Conservation (phyloP, 2,329 filamentous ascomycete species). For the Coniochaeta ligniaria region DNA sequence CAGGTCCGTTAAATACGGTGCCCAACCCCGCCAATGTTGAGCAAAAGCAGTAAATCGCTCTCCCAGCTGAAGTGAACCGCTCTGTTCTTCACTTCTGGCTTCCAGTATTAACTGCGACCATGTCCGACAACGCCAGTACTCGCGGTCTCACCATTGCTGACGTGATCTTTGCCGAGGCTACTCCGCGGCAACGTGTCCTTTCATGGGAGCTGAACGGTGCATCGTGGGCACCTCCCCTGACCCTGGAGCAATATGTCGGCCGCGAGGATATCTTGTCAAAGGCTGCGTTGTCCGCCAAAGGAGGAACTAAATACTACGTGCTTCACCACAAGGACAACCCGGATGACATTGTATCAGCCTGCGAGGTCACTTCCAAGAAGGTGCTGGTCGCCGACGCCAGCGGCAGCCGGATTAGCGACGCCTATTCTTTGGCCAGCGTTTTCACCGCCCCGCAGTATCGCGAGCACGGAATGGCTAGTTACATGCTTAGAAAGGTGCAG, state of each 20-base stretch:
- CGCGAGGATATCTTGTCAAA: conserved; percentile 19
- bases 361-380: conserved; percentile 18
- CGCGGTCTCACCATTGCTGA: conserved; percentile 8
- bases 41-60: too few species aligned
- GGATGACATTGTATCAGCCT: conserved; percentile 23
- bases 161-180: conserved; percentile 20
- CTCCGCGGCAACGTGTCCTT: conserved; percentile 17
- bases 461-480: conserved; percentile 23
- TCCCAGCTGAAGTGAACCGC: too few species aligned
- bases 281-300: conserved; percentile 15
- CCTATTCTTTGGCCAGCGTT: conserved; percentile 25
- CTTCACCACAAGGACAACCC: conserved; percentile 18
- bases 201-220: conserved; percentile 23
- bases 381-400: conserved; percentile 10
- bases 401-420: conserved; percentile 5
- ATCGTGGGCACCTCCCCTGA: conserved; percentile 22
- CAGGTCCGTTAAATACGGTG: too few species aligned
- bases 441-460: conserved; percentile 26
- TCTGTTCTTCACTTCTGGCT: too few species aligned
- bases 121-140: too few species aligned
- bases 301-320: conserved; percentile 21
- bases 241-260: conserved; percentile 19
- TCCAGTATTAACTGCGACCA: too few species aligned
- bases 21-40: too few species aligned
- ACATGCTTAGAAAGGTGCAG: conserved; percentile 23